These are phyloP conservation scores for Salix koriyanagi DNA, from an alignment of 345 rosid species.

Conservation along the genomic window DNA sequence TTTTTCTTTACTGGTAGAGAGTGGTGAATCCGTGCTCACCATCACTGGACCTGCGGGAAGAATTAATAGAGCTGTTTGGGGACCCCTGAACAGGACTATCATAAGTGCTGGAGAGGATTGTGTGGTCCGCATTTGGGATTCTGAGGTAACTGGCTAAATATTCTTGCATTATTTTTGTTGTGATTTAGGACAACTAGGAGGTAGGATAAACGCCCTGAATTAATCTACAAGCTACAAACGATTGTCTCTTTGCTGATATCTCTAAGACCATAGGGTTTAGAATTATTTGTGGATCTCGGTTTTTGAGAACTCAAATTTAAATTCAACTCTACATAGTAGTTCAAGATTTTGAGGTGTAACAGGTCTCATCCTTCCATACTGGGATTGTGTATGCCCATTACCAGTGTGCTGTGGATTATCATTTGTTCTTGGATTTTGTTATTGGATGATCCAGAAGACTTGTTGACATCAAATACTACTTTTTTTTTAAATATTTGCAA, in stretches of 20 bases:
- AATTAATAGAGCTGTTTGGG: constrained; percentile 95
- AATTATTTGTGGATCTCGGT: not conserved
- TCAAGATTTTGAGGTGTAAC: not conserved
- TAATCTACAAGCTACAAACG: not conserved
- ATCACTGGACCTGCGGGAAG: constrained; percentile 73
- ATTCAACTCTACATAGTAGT: not conserved
- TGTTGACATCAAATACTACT: not conserved
- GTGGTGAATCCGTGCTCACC: constrained; percentile 56
- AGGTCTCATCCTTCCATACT: not conserved
- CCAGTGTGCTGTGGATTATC: not conserved
- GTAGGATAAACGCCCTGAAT: not conserved
- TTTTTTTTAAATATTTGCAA: not conserved
- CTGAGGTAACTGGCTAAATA: constrained; percentile 51
- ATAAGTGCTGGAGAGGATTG: constrained; percentile 93
- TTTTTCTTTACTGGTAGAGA: constrained; percentile 40
- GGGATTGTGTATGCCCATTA: not conserved
- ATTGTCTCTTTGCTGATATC: not conserved
- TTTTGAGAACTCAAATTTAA: not conserved
- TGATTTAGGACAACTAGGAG: not conserved
- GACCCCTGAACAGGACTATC: constrained; percentile 72
- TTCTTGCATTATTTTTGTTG: not conserved
- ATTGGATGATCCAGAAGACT: not conserved
- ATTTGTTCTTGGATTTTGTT: not conserved
- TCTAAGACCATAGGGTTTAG: not conserved
- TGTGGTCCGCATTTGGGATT: constrained; percentile 77